Evolutionary conservation across 495 filamentous ascomycete genomes (phyloP).

Genomic region (Penicillium psychrofluorescens): DNA sequence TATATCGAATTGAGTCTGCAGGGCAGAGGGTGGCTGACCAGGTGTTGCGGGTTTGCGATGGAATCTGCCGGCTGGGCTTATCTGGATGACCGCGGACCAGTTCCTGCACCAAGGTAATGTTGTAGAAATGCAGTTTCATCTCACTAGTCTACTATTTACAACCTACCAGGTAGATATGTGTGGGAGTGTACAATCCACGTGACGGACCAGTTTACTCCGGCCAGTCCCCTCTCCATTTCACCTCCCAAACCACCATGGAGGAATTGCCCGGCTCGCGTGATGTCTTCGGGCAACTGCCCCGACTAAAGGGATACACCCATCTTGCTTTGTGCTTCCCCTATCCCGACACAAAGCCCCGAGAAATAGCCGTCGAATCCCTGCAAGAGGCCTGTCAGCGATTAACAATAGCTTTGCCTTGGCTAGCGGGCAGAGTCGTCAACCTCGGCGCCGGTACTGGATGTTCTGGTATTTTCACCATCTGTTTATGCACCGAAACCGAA

Average conservation of each 20-base stretch:
- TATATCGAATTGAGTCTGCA: constrained; percentile 20
- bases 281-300: constrained; percentile 31
- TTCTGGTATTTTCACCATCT: constrained; percentile 23
- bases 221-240: not conserved
- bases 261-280: constrained; percentile 11
- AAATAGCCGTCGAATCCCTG: constrained; percentile 12
- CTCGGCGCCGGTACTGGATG: constrained; percentile 4
- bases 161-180: too few species aligned
- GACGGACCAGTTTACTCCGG: not conserved
- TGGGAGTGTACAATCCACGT: not conserved
- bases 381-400: constrained; percentile 19
- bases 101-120: too few species aligned
- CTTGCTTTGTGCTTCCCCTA: constrained; percentile 20
- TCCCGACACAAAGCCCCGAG: constrained; percentile 4
- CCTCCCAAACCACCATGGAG: not conserved
- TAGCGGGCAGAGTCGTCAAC: constrained; percentile 24
- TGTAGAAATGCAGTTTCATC: too few species aligned
- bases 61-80: constrained; percentile 11
- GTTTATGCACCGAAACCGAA: constrained; percentile 1
- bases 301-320: constrained; percentile 33
- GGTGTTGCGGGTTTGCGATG: constrained; percentile 18
- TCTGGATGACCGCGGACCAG: not conserved
- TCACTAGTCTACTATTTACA: too few species aligned
- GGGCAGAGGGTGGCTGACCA: constrained; percentile 10
- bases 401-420: constrained; percentile 20